Evolutionary conservation across 208 protist genomes (phyloP).

Genomic region (Leishmania lainsoni): DNA sequence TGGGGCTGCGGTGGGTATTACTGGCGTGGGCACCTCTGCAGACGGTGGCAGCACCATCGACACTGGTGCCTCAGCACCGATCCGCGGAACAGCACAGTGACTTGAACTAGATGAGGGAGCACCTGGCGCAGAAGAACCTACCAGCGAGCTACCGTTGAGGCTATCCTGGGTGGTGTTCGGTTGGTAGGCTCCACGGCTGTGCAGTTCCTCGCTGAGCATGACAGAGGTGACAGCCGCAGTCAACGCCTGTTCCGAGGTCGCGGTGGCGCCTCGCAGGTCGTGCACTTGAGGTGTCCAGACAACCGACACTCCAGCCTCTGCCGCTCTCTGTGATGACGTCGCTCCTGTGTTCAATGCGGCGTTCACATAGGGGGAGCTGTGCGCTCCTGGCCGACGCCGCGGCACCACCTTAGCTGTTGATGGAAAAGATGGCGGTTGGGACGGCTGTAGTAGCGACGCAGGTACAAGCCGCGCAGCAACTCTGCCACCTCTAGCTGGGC

Average conservation of each 20-base stretch:
- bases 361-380: neutral
- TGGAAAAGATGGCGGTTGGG: neutral
- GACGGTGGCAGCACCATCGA: neutral
- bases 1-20: neutral
- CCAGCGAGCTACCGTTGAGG: neutral
- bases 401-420: neutral
- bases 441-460: neutral
- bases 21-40: neutral
- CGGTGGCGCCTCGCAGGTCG: neutral
- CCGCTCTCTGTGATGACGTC: neutral
- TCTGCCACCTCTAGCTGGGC: neutral
- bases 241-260: neutral
- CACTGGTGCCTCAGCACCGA: neutral
- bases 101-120: neutral
- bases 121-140: neutral
- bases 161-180: neutral
- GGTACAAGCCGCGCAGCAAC: neutral
- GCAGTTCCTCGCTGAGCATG: slow-evolving; percentile 7
- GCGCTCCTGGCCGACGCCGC: neutral
- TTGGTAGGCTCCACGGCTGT: neutral
- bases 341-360: neutral
- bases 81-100: neutral
- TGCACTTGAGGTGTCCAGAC: neutral
- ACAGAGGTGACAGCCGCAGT: neutral
- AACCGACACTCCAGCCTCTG: neutral